Conservation (phyloP, 257 asterid species). For the Solanum sejunctum region DNA sequence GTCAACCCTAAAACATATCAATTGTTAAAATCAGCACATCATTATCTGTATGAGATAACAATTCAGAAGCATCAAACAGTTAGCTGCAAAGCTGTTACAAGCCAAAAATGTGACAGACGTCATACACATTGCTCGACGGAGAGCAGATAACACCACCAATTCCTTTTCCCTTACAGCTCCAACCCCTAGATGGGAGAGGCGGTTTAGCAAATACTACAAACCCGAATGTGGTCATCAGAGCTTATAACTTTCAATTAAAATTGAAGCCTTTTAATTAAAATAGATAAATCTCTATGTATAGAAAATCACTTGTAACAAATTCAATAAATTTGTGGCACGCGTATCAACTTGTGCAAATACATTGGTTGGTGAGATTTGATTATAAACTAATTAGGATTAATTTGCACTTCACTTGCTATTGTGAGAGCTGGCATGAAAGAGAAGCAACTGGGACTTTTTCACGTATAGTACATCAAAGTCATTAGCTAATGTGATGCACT, state of each 20-base stretch:
- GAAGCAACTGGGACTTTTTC: not conserved
- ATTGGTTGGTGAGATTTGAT: not conserved
- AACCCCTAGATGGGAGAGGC: no score
- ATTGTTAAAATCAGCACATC: not conserved
- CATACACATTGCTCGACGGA: not conserved
- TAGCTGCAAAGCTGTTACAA: not conserved
- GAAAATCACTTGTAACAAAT: not conserved
- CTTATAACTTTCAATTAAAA: not conserved
- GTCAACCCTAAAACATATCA: conserved; percentile 15
- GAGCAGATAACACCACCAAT: not conserved
- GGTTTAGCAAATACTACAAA: not conserved
- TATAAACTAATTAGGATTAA: not conserved
- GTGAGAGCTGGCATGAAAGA: not conserved
- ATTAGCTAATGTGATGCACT: not conserved
- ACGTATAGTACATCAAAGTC: not conserved
- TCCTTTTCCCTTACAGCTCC: not conserved
- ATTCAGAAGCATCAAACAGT: not conserved
- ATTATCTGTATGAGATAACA: not conserved
- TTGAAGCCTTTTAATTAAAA: not conserved
- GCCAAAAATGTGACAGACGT: not conserved
- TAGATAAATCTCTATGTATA: not conserved
- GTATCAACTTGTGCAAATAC: not conserved
- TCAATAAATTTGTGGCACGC: not conserved
- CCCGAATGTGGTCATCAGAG: not conserved
- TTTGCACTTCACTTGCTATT: not conserved